Evolutionary conservation across 2,329 filamentous ascomycete species (phyloP).

Genomic region (Diaporthe humulicola): DNA sequence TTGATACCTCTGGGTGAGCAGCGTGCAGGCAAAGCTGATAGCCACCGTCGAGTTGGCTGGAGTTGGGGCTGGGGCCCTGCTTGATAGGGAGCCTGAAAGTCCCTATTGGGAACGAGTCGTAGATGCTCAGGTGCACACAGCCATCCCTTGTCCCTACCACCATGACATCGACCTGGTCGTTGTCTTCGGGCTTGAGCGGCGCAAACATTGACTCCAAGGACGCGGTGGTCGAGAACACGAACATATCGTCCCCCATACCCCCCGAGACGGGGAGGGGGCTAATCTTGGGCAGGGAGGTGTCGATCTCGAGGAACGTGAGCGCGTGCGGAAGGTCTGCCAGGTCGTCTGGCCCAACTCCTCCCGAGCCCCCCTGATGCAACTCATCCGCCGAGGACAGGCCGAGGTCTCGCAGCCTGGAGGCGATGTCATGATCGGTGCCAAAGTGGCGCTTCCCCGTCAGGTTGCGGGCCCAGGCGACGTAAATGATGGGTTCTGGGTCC

Average conservation of each 20-base stretch:
- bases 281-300: slow-evolving; percentile 81
- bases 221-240: slow-evolving; percentile 76
- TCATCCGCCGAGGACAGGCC: slow-evolving; percentile 34
- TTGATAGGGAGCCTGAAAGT: slow-evolving; percentile 57
- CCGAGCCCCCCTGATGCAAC: slow-evolving; percentile 40
- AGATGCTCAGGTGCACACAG: slow-evolving; percentile 82
- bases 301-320: slow-evolving; percentile 81
- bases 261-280: slow-evolving; percentile 77
- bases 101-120: slow-evolving; percentile 87
- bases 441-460: slow-evolving; percentile 49
- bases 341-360: slow-evolving; percentile 44
- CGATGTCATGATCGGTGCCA: slow-evolving; percentile 38
- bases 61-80: slow-evolving; percentile 38
- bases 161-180: slow-evolving; percentile 84
- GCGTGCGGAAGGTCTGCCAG: slow-evolving; percentile 76
- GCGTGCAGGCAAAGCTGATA: slow-evolving; percentile 70
- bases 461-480: slow-evolving; percentile 67
- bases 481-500: slow-evolving; percentile 59
- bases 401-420: slow-evolving; percentile 49
- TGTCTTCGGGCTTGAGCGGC: slow-evolving; percentile 71
- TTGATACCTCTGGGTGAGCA: slow-evolving; percentile 81
- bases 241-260: slow-evolving; percentile 69
- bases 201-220: slow-evolving; percentile 80
- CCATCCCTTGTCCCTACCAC: slow-evolving; percentile 80
- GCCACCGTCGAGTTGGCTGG: slow-evolving; percentile 35